phyloP scores from a whole-genome alignment of 2,329 filamentous ascomycete species.

The Cladobotryum mycophilum region DNA sequence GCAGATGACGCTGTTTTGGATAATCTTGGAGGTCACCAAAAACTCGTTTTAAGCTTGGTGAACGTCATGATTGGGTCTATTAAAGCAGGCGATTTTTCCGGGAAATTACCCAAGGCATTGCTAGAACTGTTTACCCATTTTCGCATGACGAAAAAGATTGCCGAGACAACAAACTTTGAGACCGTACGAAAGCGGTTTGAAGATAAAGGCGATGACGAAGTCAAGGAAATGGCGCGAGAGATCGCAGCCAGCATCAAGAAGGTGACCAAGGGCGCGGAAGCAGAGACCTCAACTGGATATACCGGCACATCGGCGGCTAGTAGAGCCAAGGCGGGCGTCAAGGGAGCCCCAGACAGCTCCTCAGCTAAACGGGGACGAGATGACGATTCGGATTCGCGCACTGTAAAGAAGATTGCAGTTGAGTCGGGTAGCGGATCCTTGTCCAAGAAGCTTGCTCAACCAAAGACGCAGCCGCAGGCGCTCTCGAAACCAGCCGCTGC shows the following conservation, averaged over 20 bases:
- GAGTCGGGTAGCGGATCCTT: slow-evolving; percentile 32
- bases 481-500: slow-evolving; percentile 24
- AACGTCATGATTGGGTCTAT: slow-evolving; percentile 50
- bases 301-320: slow-evolving; percentile 34
- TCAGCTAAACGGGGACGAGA: slow-evolving; percentile 33
- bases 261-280: slow-evolving; percentile 28
- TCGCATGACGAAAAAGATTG: slow-evolving; percentile 54
- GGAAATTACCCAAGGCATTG: slow-evolving; percentile 48
- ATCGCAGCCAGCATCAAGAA: slow-evolving; percentile 46
- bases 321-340: slow-evolving; percentile 29
- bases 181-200: slow-evolving; percentile 57
- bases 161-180: slow-evolving; percentile 60
- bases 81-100: slow-evolving; percentile 45
- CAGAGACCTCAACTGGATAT: slow-evolving; percentile 31
- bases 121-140: slow-evolving; percentile 56
- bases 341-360: slow-evolving; percentile 22
- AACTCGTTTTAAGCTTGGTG: slow-evolving; percentile 49
- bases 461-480: slow-evolving; percentile 26
- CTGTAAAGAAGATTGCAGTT: slow-evolving; percentile 37
- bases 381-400: slow-evolving; percentile 34
- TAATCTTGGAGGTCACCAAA: slow-evolving; percentile 52
- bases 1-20: slow-evolving; percentile 51
- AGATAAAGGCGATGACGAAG: slow-evolving; percentile 59
- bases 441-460: slow-evolving; percentile 35
- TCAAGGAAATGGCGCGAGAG: slow-evolving; percentile 53